phyloP scores from a whole-genome alignment of 257 asterid genomes.

The Jaltomata sinuosa region DNA sequence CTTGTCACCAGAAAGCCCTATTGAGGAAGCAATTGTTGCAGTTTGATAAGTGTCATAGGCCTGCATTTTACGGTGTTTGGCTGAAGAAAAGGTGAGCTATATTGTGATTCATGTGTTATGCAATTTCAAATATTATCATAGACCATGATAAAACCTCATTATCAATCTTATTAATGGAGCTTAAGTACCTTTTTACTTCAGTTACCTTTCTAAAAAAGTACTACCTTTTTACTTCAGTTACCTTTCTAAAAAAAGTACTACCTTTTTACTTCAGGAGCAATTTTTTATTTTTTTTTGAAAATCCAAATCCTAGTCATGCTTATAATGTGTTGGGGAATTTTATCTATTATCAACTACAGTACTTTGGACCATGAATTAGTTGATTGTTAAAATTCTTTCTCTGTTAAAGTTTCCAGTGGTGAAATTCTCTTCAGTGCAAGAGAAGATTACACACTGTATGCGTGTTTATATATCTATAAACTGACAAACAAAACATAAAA shows the following conservation, averaged over 20 bases:
- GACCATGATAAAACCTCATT: background rate
- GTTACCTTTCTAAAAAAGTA: too few species aligned
- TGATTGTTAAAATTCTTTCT: background rate
- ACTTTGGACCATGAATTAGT: background rate
- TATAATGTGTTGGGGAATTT: background rate
- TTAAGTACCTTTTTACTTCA: background rate
- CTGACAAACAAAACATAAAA: background rate
- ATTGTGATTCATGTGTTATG: background rate
- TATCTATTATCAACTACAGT: background rate
- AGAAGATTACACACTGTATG: background rate
- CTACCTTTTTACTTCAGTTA: background rate
- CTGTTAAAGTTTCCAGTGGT: background rate
- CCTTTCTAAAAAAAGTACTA: too few species aligned
- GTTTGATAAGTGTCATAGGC: conserved; percentile 85
- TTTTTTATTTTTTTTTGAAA: background rate
- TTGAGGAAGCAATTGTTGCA: conserved; percentile 61
- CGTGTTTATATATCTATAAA: background rate
- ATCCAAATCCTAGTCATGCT: background rate
- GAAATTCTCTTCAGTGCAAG: background rate
- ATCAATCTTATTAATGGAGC: background rate
- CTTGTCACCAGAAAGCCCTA: conserved; percentile 16
- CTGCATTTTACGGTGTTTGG: conserved; percentile 94
- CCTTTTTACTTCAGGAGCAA: background rate
- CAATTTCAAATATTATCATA: background rate
- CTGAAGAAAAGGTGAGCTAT: conserved; percentile 55